Evolutionary conservation across 2,329 filamentous ascomycete species (phyloP), one percentile per base, ranked within the genome.

Genomic region (Ascochyta rabiei): DNA sequence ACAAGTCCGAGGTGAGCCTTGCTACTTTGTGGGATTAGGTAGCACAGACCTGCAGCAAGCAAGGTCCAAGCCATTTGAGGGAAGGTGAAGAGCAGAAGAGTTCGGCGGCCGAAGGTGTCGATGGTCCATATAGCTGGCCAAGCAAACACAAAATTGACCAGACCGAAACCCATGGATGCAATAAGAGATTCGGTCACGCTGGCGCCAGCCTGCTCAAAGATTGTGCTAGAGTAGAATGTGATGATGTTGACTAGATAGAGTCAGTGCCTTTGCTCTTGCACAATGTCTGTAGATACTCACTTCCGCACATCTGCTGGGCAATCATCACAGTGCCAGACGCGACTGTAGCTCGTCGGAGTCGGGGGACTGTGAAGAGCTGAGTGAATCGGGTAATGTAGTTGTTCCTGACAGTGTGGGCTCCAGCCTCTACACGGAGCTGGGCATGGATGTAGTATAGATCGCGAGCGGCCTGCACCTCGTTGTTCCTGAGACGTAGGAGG

Each of bases 281-380:
- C 12, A 23, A 2, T 13, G 15, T n/a, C 15, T 16, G 5, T 8
- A 15, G 15, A 3, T 19, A 45, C 60, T 28, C 47, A 62, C 57
- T 63, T 30, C 84, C 84, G 54, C 82, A 84, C 75, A 86, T 80
- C 66, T 86, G 84, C 68, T 86, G 84, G 0, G 78, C 76, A 62
- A 85, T 84, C 89, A 95, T 95, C 63, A 93, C 89, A 1, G 84
- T 84, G 61, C 86, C 89, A 1, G 89, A 88, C 8, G 90, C 90
- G 26, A 89, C 79, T 6, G 86, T 92, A 4, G 91, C 91, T 18
- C 87, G 82, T 16, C 87, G 82, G 9, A 89, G 79, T 41, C 88
- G 83, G 1, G 88, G 86, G 49, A 90, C 81, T 9, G 84, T 88
- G 65, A 90, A 88, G 1, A 84, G 71, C 68, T 90, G 82, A 35